These are phyloP conservation scores for Scytalidium lignicola DNA, from an alignment of 2,329 filamentous ascomycete species.

Conservation along the genomic window DNA sequence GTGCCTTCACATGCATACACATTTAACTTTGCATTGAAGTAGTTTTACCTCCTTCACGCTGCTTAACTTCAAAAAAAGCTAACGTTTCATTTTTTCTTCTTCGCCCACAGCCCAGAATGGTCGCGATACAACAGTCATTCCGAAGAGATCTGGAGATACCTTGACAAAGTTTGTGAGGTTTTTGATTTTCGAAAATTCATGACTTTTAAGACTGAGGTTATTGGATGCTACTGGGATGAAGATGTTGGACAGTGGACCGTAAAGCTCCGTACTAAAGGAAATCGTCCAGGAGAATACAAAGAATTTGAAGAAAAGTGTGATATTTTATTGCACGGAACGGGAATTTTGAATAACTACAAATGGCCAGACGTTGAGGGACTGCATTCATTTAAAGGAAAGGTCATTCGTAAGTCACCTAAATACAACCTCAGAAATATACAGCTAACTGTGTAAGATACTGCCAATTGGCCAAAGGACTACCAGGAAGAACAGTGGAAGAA, in stretches of 20 bases:
- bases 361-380: conserved; percentile 46
- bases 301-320: conserved; percentile 21
- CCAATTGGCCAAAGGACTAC: conserved; percentile 35
- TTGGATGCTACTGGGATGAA: conserved; percentile 43
- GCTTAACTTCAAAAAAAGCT: neutral
- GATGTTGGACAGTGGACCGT: conserved; percentile 44
- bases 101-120: conserved; percentile 39
- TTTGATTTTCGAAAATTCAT: conserved; percentile 47
- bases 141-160: conserved; percentile 49
- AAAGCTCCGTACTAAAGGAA: conserved; percentile 35
- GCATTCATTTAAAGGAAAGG: conserved; percentile 37
- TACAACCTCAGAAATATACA: conserved; percentile 28
- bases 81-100: neutral
- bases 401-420: conserved; percentile 36
- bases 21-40: conserved; percentile 55
- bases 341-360: conserved; percentile 26
- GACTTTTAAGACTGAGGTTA: conserved; percentile 43
- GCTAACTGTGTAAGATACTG: conserved; percentile 32
- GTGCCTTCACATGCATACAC: conserved; percentile 22
- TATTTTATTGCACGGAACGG: conserved; percentile 19
- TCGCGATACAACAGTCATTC: conserved; percentile 50
- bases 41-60: neutral
- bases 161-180: conserved; percentile 41
- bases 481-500: conserved; percentile 20
- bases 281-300: conserved; percentile 3